Evolutionary conservation across 2,329 filamentous ascomycete species (phyloP).

Genomic region (Neofusicoccum sp.): DNA sequence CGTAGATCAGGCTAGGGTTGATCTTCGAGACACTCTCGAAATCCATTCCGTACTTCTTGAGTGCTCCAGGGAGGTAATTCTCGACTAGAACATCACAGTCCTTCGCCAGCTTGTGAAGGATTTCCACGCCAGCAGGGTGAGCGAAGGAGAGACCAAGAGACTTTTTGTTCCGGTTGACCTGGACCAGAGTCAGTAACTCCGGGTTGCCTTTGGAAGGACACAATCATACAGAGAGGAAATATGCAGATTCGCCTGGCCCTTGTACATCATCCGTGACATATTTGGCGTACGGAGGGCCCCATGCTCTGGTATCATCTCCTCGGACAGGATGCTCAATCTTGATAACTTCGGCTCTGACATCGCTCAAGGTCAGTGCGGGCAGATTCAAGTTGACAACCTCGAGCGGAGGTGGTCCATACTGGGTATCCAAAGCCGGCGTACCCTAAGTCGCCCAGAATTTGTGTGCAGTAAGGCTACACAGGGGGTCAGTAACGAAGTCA

Average conservation of each 20-base stretch:
- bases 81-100: conserved; percentile 93
- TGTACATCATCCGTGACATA: conserved; percentile 64
- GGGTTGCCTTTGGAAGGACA: not conserved
- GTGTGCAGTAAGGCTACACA: conserved; percentile 87
- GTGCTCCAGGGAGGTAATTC: conserved; percentile 88
- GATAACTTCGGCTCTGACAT: conserved; percentile 82
- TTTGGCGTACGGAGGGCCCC: conserved; percentile 91
- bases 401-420: conserved; percentile 38
- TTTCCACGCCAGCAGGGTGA: conserved; percentile 77
- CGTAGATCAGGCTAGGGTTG: conserved; percentile 88
- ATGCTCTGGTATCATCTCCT: conserved; percentile 92
- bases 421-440: conserved; percentile 51
- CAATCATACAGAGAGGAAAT: conserved; percentile 79
- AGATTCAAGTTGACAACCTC: conserved; percentile 30
- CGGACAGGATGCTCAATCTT: conserved; percentile 92
- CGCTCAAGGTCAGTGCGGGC: conserved; percentile 20
- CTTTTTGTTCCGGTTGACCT: conserved; percentile 98
- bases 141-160: conserved; percentile 91
- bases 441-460: conserved; percentile 95
- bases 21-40: conserved; percentile 78
- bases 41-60: conserved; percentile 91
- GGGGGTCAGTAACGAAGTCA: not conserved
- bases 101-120: conserved; percentile 81
- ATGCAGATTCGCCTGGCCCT: conserved; percentile 88
- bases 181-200: conserved; percentile 18